These are phyloP conservation scores for Aaosphaeria pasadenensis DNA, from an alignment of 2,329 filamentous ascomycete genomes.

Conservation along the genomic window DNA sequence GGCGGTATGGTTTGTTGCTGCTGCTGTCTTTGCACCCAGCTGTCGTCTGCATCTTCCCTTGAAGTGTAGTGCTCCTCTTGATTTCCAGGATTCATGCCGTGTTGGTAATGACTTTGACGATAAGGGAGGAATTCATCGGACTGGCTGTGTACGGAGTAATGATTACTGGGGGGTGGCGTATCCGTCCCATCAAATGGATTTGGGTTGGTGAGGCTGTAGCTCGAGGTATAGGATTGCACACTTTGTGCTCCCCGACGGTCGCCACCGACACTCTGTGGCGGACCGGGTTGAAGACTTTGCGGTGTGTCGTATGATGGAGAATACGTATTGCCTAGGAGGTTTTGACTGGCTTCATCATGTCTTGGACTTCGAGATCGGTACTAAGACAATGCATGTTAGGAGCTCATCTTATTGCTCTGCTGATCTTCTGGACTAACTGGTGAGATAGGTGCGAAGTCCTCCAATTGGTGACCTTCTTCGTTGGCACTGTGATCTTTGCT, in stretches of 20 bases:
- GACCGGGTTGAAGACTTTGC: not conserved
- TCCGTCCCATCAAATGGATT: slow-evolving; percentile 19
- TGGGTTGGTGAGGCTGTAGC: slow-evolving; percentile 41
- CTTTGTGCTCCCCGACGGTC: too few species aligned
- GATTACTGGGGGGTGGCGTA: slow-evolving; percentile 5
- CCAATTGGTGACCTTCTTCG: not conserved
- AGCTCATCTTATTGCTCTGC: not conserved
- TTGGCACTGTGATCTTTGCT: not conserved
- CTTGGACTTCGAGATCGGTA: not conserved
- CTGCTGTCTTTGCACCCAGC: slow-evolving; percentile 60
- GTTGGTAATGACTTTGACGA: slow-evolving; percentile 37
- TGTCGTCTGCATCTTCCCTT: slow-evolving; percentile 47
- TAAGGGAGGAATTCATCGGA: slow-evolving; percentile 11
- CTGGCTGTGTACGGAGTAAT: slow-evolving; percentile 12
- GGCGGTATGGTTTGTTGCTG: slow-evolving; percentile 39
- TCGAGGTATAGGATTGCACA: not conserved
- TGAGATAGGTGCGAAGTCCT: not conserved
- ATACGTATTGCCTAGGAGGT: not conserved
- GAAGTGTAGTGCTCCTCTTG: slow-evolving; percentile 18
- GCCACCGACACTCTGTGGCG: too few species aligned
- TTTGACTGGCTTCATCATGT: not conserved
- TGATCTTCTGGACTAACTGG: not conserved
- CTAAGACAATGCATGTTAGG: not conserved
- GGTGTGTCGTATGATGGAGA: not conserved
- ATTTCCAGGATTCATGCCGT: not conserved